Percentiles rank a stretch among this genome's conserved stretches.
phyloP scores from a whole-genome alignment of 1,284 basidiomycete species.

The Microbotryum scabiosae region DNA sequence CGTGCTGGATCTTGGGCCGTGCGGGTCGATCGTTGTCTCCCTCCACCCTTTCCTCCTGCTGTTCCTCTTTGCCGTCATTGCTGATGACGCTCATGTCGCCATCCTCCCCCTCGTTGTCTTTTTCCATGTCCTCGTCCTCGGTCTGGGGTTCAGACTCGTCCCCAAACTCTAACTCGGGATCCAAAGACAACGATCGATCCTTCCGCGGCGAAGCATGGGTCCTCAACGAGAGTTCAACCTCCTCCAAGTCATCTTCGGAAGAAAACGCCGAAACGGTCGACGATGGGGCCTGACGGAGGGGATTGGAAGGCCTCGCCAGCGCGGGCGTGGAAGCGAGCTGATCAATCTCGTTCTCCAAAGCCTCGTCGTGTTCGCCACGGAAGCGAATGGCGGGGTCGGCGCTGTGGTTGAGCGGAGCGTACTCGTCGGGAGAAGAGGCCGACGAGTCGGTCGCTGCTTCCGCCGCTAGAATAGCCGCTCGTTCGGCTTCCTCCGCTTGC shows the following conservation, averaged over 20 bases:
- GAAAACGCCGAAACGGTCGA: not conserved
- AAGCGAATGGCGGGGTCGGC: no score
- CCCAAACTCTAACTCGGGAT: not conserved
- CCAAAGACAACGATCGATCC: not conserved
- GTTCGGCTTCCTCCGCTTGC: no score
- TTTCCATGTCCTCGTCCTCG: not conserved
- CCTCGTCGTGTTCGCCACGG: no score
- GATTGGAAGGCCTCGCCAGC: no score
- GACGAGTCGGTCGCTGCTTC: no score
- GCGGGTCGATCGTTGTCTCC: not conserved
- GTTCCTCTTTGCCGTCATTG: not conserved
- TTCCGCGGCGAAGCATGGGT: not conserved
- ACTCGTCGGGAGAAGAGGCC: no score
- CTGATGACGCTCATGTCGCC: not conserved
- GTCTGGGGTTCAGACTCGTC: not conserved
- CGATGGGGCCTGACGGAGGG: no score
- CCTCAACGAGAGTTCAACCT: not conserved
- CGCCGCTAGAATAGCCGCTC: no score
- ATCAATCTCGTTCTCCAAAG: no score
- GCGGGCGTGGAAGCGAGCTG: no score
- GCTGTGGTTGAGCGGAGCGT: no score
- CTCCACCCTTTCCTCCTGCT: not conserved
- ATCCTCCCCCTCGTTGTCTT: not conserved
- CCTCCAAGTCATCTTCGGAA: not conserved
- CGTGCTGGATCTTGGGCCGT: no score